Evolutionary conservation across 2,329 filamentous ascomycete genomes (phyloP), one percentile per base, ranked within the genome.

Genomic region (Sarocladiaceae sp.): DNA sequence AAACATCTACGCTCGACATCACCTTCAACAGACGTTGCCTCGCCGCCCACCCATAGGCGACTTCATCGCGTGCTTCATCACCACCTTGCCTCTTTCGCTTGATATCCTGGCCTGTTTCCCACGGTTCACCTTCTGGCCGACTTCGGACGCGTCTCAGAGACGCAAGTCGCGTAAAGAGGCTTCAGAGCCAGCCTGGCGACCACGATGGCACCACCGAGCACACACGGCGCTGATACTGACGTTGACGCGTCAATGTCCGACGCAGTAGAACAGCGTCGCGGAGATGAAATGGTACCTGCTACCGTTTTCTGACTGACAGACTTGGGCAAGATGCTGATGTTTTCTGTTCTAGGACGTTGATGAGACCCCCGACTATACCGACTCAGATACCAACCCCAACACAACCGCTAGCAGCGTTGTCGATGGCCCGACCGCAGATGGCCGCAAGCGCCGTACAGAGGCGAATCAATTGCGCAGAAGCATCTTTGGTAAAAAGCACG

Each of bases 401-500:
- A 83, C 79, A 11, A 82, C 79, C 41, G 88, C 86, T 44, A 95
- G 88, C 69, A 96, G 90, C 63, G 80, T 95, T 54, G 82, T 76
- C 45, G 91, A 89, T 44, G 91, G 96, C 54, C 66, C 69, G 33
- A 59, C 73, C 33, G 67, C 69, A 37, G 91, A 97, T 69, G 89
- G 88, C 23, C 83, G 90, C 43, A 94, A 85, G 70, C 82, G 83
- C 59, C 82, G 91, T 55, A 84, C 88, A 46, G 89, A 96, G 60
- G 90, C 84, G 47, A 88, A 89, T 52, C 85, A 94, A 64, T 75
- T 97, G 58, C 85, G 93, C 46, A 87, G 94, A 62, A 95, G 83
- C 63, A 88, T 96, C 50, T 85, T 96, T 56, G 90, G 89, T 58
- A 95, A 88, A 73, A 96, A 98, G 64, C 93, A 96, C 59, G 88